These are phyloP conservation scores for Raphanus sativus DNA, from an alignment of 345 rosid species.

Conservation along the genomic window DNA sequence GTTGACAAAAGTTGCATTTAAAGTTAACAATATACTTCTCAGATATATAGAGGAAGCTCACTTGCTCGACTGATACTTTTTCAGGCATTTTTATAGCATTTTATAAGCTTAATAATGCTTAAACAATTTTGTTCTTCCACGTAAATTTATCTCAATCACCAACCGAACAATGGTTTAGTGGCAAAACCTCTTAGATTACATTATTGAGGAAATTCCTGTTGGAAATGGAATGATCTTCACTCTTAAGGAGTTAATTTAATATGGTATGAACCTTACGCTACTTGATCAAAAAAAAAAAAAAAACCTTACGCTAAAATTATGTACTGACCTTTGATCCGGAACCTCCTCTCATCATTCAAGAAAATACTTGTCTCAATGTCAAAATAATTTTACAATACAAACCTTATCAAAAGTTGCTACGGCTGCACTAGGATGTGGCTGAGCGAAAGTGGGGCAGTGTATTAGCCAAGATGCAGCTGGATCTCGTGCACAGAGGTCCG, in stretches of 20 bases:
- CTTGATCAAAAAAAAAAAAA: too few species aligned
- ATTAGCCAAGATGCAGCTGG: slow-evolving; percentile 30
- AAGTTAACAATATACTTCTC: neutral
- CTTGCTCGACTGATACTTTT: neutral
- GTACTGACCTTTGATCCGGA: too few species aligned
- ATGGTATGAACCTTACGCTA: too few species aligned
- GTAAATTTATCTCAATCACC: neutral
- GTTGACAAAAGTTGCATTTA: neutral
- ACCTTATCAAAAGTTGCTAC: neutral
- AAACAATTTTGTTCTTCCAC: neutral
- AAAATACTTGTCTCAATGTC: neutral
- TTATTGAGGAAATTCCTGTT: too few species aligned
- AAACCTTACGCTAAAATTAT: too few species aligned
- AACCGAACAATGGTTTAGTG: neutral
- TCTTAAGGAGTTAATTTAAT: too few species aligned
- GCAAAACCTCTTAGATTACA: neutral
- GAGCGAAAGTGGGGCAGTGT: slow-evolving; percentile 16
- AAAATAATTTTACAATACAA: neutral
- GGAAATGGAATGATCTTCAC: too few species aligned
- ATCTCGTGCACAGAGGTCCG: slow-evolving; percentile 28
- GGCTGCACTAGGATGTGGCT: neutral
- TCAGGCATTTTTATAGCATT: neutral
- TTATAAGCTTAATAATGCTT: neutral
- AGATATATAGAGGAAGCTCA: neutral
- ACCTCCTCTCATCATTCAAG: too few species aligned